A percentile compares a stretch with the other conserved stretches of the same genome.
phyloP scores from a whole-genome alignment of 768 basidiomycete species.

The Lanmaoa pseudosensibilis region DNA sequence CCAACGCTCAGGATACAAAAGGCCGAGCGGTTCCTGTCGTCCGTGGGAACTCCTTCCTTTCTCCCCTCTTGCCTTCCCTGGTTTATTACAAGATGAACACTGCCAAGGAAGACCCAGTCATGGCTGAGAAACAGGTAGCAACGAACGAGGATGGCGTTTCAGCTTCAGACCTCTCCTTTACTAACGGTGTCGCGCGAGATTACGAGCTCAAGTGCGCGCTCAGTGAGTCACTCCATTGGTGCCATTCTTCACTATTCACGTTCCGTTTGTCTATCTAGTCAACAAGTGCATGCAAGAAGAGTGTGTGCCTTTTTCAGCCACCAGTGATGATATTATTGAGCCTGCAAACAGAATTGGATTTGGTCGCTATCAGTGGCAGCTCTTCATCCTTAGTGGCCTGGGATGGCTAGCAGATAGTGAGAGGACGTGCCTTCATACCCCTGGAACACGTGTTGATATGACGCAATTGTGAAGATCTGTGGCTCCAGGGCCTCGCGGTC shows the following conservation, averaged over 20 bases:
- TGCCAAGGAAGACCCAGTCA: neutral
- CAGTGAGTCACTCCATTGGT: conserved; percentile 18
- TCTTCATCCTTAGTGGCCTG: conserved; percentile 47
- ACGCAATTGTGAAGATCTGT: conserved; percentile 24
- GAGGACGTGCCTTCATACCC: conserved; percentile 8
- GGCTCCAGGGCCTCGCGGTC: conserved; percentile 49
- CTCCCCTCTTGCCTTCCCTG: neutral
- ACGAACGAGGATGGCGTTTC: conserved; percentile 16
- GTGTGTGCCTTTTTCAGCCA: conserved; percentile 27
- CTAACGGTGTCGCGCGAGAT: conserved; percentile 30
- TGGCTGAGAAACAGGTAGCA: conserved; percentile 18
- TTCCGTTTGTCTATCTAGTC: conserved; percentile 29
- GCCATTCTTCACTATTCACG: neutral
- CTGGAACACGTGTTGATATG: conserved; percentile 25
- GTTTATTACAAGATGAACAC: conserved; percentile 8
- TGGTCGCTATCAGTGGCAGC: conserved; percentile 49
- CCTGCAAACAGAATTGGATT: conserved; percentile 43
- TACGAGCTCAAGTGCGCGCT: conserved; percentile 37
- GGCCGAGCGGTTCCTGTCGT: neutral
- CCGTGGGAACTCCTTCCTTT: conserved; percentile 18
- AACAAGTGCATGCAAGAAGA: conserved; percentile 49
- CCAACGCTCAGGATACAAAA: conserved; percentile 17
- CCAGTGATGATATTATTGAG: conserved; percentile 1
- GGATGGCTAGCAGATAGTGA: conserved; percentile 53
- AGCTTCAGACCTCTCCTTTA: neutral